A percentile compares a stretch with the other conserved stretches of the same genome.
Conservation (phyloP, 768 basidiomycete species). For the Pleurotus cornucopiae region DNA sequence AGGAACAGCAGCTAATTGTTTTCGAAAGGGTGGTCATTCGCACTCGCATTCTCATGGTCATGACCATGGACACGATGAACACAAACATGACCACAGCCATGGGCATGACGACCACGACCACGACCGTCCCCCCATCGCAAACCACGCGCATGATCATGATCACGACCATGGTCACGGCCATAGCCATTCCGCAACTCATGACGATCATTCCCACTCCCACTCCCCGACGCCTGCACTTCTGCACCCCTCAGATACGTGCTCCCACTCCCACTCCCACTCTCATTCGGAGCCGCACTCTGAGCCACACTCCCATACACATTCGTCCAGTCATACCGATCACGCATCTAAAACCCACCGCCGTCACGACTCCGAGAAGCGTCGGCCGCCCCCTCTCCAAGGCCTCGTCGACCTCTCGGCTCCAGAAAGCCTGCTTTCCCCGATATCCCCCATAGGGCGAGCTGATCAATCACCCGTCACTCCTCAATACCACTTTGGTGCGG, state of each 20-base stretch:
- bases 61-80: constrained; percentile 12
- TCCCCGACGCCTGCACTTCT: constrained; percentile 14
- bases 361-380: constrained; percentile 11
- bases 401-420: constrained; percentile 1
- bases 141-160: constrained; percentile 17
- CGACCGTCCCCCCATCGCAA: neutral
- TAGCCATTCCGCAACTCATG: constrained; percentile 8
- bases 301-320: constrained; percentile 16
- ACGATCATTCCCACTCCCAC: constrained; percentile 19
- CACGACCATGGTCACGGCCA: constrained; percentile 17
- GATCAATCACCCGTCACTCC: constrained; percentile 60
- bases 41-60: constrained; percentile 19
- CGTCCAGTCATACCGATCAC: constrained; percentile 19
- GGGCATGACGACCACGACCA: constrained; percentile 11
- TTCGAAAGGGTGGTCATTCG: constrained; percentile 45
- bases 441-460: constrained; percentile 2
- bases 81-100: constrained; percentile 9
- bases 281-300: constrained; percentile 21
- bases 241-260: neutral
- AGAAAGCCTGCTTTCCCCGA: constrained; percentile 9
- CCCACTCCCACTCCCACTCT: constrained; percentile 22
- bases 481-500: constrained; percentile 41
- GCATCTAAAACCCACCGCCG: constrained; percentile 14
- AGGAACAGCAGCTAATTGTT: constrained; percentile 4
- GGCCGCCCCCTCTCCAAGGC: constrained; percentile 7